phyloP scores from a whole-genome alignment of 2,329 filamentous ascomycete species.

The Aspergillus luchuensis region DNA sequence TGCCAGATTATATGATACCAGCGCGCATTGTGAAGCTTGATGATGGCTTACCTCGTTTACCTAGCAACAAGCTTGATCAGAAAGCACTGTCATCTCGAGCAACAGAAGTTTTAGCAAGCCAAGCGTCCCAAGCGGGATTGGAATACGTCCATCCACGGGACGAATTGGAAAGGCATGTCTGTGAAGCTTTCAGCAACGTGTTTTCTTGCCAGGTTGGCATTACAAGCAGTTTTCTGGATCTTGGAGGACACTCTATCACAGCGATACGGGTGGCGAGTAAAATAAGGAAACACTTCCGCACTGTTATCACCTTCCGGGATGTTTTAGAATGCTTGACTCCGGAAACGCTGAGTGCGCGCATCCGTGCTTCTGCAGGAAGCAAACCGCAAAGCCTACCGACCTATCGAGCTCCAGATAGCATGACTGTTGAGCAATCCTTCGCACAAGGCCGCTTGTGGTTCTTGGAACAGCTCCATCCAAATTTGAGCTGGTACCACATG shows the following conservation, averaged over 20 bases:
- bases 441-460: constrained; percentile 10
- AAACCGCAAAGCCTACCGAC: neutral
- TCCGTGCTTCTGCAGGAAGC: neutral
- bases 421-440: constrained; percentile 5
- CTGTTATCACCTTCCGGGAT: neutral
- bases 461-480: constrained; percentile 5
- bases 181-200: neutral
- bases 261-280: neutral
- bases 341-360: neutral
- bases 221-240: neutral
- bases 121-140: neutral
- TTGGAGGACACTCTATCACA: constrained; percentile 3
- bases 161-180: neutral
- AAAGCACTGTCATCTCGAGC: neutral
- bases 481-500: constrained; percentile 1
- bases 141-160: neutral
- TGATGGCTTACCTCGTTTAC: neutral
- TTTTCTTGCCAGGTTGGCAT: neutral
- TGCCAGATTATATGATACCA: constrained; percentile 3
- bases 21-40: neutral
- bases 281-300: neutral
- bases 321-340: neutral
- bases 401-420: neutral
- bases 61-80: constrained; percentile 1
- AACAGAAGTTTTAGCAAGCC: neutral